phyloP scores from a whole-genome alignment of 768 basidiomycete genomes.

The Kwoniella botswanensis region DNA sequence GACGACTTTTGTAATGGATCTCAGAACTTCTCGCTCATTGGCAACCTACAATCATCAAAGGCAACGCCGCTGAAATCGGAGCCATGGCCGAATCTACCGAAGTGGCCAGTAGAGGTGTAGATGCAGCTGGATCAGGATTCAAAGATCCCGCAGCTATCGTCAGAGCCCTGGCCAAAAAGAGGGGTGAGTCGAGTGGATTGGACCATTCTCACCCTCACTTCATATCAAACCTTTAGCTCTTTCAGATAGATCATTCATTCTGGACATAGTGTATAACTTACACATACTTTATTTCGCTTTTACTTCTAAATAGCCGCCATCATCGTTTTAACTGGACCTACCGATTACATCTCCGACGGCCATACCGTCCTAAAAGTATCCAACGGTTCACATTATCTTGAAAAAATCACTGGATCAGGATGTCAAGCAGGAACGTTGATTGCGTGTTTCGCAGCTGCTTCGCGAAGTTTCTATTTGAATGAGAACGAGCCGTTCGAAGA shows the following conservation, averaged over 20 bases:
- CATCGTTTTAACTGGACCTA: constrained; percentile 76
- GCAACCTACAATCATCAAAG: constrained; percentile 91
- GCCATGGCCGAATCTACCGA: constrained; percentile 76
- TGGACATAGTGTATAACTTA: too few species aligned
- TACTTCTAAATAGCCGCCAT: constrained; percentile 67
- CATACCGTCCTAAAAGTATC: constrained; percentile 67
- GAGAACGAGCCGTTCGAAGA: constrained; percentile 29
- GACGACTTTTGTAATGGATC: neutral
- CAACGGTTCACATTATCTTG: constrained; percentile 78
- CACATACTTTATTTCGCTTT: neutral
- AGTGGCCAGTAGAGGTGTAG: constrained; percentile 80
- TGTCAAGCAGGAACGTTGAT: constrained; percentile 72
- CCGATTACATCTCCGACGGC: constrained; percentile 87
- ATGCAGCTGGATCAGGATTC: constrained; percentile 79
- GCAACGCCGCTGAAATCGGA: constrained; percentile 84
- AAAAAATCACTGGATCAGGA: constrained; percentile 85
- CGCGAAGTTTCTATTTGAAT: constrained; percentile 61
- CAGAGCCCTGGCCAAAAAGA: constrained; percentile 69
- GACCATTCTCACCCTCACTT: too few species aligned
- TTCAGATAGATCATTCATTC: too few species aligned
- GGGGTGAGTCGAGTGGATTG: constrained; percentile 65
- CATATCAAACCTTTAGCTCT: too few species aligned
- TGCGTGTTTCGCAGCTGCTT: constrained; percentile 79
- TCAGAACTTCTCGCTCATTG: constrained; percentile 73
- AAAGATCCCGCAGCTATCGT: constrained; percentile 75